Base-by-base conservation (phyloP, 2,329 filamentous ascomycete genomes). In the Monosporascus sp. region DNA sequence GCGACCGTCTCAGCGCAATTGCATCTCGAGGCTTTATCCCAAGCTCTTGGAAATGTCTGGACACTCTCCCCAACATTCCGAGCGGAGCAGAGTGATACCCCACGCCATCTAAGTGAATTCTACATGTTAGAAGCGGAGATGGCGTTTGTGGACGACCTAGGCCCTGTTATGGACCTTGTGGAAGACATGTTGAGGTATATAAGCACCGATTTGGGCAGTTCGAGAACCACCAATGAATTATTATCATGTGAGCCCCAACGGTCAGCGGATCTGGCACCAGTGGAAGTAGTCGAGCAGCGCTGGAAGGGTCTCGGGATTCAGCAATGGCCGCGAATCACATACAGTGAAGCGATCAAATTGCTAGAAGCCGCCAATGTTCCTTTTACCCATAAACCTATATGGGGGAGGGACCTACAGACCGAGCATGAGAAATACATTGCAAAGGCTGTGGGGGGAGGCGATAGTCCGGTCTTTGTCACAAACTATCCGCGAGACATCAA, bases 101-200 rank as follows among this genome's bases (percentile, higher is more conserved):
- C 91, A 6, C 85, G 94, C 27, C 94, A 99, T 72, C 77, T 99
- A 56, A 96, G 91, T 74, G 94, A 99, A 67, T 97, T 99, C 66
- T 97, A 97, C 73, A 97, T 99, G 94, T 82, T 99, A 2, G 94
- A 99, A 72, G 92, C 87, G 17, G 94, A 99, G 71, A 77, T 92
- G 68, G 87, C 85, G 64, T 96, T 96, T 68, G 82, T 87, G 43
- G 79, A 88, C 47, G 75, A 84, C 58, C 77, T 96, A 59, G 74
- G 80, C 31, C 75, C 81, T 26, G 78, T 99, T 61, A 94, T 96
- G 81, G 77, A 86, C 53, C 71, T 93, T n/a, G 82, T 91, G 2
- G 91, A 97, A 69, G 77, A 85, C 52, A 85, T 96, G 80, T 76
- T 97, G 49, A 82, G 83, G 43, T 75, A 76, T 67, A 59, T 81